Evolutionary conservation across 1,284 basidiomycete species (phyloP), one percentile per base, ranked within the genome.

Genomic region (Trichosporon ovoides): DNA sequence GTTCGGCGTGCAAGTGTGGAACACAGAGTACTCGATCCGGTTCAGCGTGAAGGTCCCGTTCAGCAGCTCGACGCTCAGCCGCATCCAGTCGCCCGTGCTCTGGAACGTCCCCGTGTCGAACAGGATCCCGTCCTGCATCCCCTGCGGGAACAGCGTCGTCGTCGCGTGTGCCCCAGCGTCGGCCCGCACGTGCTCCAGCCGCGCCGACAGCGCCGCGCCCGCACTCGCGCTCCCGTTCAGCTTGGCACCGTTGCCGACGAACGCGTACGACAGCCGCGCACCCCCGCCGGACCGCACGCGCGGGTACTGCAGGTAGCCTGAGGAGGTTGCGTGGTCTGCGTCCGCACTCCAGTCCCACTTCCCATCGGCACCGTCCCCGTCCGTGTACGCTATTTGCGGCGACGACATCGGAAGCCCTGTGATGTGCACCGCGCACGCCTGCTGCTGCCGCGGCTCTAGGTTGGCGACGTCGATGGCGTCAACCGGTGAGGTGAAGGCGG

Each of bases 31-130:
- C 16, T 48, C 43, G 24, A 48, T 48, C 3, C 43, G 43, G 43
- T 48, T 48, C 22, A 48, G 28, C 43, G 14, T 16, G 16, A 48
- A 48, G 14, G 24, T 48, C 11, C 43, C 43, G 16, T 31, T 48
- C 14, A 31, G 14, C 7, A 48, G 22, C 14, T 6, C 4, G 43
- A 48, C 12, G 5, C 22, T 28, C 18, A 48, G 24, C 3, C 43
- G 43, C 43, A 48, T 28, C 43, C 43, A 48, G 43, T 48, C 43
- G 24, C 43, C 43, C 24, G 43, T 48, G 43, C 22, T 28, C 22
- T 48, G 43, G 43, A 48, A 48, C 43, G 43, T 48, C 16, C 28
- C 43, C 43, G 43, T 48, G 22, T 48, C 43, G 28, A 48, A 48
- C 24, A 48, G 28, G 43, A 48, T 48, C 6, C 22, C 43, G 24